A percentile compares a stretch with the other conserved stretches of the same genome.
Conservation (phyloP, 164 flowering plant species). For the Brasenia schreberi region DNA sequence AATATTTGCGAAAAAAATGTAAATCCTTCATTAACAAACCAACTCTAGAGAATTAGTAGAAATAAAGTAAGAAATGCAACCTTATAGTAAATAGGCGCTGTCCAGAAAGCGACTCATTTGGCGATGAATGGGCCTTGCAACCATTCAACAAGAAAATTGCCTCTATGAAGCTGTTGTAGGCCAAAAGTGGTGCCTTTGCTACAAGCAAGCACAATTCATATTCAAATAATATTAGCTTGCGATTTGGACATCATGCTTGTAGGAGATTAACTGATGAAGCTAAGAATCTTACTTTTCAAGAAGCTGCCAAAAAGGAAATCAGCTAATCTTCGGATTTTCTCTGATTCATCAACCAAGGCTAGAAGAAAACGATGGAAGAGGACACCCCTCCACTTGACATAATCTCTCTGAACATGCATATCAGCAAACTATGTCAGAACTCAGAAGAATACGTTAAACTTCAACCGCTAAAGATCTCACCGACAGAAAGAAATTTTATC, state of each 20-base stretch:
- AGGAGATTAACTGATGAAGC: neutral
- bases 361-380: constrained; percentile 87
- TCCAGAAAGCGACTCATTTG: constrained; percentile 31
- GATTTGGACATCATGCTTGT: neutral
- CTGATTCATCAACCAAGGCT: constrained; percentile 88
- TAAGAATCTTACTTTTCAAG: constrained; percentile 49
- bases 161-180: constrained; percentile 97
- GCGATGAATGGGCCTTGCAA: constrained; percentile 57
- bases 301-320: constrained; percentile 88
- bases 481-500: no score
- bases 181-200: constrained; percentile 97
- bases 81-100: constrained; percentile 53
- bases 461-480: no score
- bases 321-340: constrained; percentile 75
- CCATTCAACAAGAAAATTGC: constrained; percentile 85
- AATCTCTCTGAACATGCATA: constrained; percentile 53
- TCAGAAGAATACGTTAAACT: neutral
- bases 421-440: constrained; percentile 2
- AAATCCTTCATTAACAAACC: neutral
- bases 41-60: neutral
- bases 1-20: neutral
- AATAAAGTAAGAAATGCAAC: constrained; percentile 16
- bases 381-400: constrained; percentile 97
- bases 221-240: neutral
- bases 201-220: constrained; percentile 7